Base-by-base conservation (phyloP, 345 rosid species). In the Euclidium syriacum region DNA sequence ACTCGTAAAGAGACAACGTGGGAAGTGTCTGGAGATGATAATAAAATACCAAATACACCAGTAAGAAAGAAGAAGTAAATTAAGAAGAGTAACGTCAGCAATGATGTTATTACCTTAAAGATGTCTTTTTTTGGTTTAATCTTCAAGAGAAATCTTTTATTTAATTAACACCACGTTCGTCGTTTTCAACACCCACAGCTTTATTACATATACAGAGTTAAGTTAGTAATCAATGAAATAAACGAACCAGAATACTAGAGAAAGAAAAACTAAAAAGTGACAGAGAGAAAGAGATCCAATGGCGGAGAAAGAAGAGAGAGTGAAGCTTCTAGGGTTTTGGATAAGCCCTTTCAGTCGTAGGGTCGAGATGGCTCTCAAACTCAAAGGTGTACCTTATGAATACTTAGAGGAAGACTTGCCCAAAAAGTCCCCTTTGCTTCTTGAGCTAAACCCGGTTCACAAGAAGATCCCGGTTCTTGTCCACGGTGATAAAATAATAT, bases 391-490 rank as follows among this genome's bases (percentile, higher is more conserved):
- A 3, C 51, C 49, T 1, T 78, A 55, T 4, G 78, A 75, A 1
- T 75, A 68, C 69, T 39, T 75, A 2, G 78, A 73, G 18, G 73
- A 72, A 46, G 68, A 78, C 12, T 27, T 79, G 12, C 9, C n/a
- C 2, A 71, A 66, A 34, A 77, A 72, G 60, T 61, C 68, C 19
- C 48, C 67, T 40, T 5, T 34, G 30, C 75, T 78, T 60, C 44
- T 79, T 0, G n/a, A 75, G 16, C 44, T 44, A 24, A 69, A 75
- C 41, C 75, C 80, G 2, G 33, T 79, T 29, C 62, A 72, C 25
- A 61, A 75, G 52, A 68, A 79, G 40, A 19, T 75, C 0, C 77
- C 79, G 1, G 77, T 74, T 44, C 70, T 74, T 18, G 62, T 74
- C 0, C 81, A 74, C 63, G 65, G 59, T 3, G 82, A 56, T 12